Evolutionary conservation across 2,329 filamentous ascomycete genomes (phyloP).

Genomic region (Scytalidium lignicola): DNA sequence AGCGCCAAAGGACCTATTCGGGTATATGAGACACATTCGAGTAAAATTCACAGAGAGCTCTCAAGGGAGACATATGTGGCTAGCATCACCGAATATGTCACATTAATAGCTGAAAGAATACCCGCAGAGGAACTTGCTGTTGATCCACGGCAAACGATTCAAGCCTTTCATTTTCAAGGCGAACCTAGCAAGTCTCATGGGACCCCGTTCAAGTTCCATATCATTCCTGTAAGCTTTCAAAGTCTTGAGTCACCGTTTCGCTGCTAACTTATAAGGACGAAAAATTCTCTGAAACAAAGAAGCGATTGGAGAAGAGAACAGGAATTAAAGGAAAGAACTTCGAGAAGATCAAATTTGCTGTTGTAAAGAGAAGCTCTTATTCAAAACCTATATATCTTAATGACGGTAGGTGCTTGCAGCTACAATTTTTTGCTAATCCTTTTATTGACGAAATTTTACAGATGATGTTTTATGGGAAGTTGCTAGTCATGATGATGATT

Average conservation of each 20-base stretch:
- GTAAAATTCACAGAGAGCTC: constrained; percentile 80
- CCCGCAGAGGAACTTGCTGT: constrained; percentile 66
- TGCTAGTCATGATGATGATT: constrained; percentile 51
- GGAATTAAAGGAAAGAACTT: constrained; percentile 97
- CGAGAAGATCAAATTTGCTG: constrained; percentile 95
- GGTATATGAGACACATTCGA: constrained; percentile 75
- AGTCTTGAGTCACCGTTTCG: background rate
- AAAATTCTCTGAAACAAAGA: constrained; percentile 84
- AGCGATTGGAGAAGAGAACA: constrained; percentile 86
- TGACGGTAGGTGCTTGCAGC: constrained; percentile 62
- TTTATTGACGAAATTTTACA: constrained; percentile 25
- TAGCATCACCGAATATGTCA: constrained; percentile 79
- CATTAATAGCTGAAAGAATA: constrained; percentile 74
- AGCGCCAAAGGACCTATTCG: constrained; percentile 63
- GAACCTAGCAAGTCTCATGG: constrained; percentile 81
- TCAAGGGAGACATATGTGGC: constrained; percentile 66
- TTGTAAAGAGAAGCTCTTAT: constrained; percentile 66
- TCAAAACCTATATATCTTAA: constrained; percentile 77
- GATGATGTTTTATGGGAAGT: constrained; percentile 55
- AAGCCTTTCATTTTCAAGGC: constrained; percentile 88
- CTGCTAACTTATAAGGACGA: constrained; percentile 56
- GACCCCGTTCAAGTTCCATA: constrained; percentile 83
- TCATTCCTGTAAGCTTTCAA: constrained; percentile 62
- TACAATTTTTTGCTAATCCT: constrained; percentile 5
- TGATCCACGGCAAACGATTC: constrained; percentile 57